Evolutionary conservation across 345 rosid genomes (phyloP).

Genomic region (Sonneratia caseolaris): DNA sequence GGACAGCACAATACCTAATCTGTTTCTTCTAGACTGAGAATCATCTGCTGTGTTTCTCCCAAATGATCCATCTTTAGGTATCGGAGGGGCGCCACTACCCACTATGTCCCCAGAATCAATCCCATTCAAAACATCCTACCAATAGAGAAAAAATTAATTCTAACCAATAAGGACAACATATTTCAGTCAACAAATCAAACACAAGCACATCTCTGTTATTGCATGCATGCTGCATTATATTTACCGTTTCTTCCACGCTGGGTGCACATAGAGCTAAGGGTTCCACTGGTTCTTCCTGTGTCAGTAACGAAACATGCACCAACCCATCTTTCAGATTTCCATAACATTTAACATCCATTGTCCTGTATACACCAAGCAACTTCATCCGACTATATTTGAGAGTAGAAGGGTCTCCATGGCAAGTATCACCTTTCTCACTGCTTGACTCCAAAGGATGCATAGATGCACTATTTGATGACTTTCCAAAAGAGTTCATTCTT

Average conservation of each 20-base stretch:
- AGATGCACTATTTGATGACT: conserved; percentile 21
- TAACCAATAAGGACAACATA: not conserved
- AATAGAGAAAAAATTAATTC: conserved; percentile 12
- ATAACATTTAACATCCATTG: conserved; percentile 39
- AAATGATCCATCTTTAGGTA: conserved; percentile 51
- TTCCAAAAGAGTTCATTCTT: conserved; percentile 47
- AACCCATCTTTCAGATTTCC: conserved; percentile 40
- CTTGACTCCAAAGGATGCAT: conserved; percentile 33
- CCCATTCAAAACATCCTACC: conserved; percentile 62
- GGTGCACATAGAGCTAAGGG: conserved; percentile 77
- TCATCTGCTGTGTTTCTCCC: conserved; percentile 41
- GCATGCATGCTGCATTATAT: not conserved
- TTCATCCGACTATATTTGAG: conserved; percentile 71
- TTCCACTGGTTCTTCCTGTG: conserved; percentile 56
- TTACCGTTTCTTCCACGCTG: conserved; percentile 74
- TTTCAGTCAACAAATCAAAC: conserved; percentile 8
- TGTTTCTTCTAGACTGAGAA: conserved; percentile 46
- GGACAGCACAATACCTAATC: conserved; percentile 42
- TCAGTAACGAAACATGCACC: conserved; percentile 61
- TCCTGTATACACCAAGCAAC: conserved; percentile 64
- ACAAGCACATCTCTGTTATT: not conserved
- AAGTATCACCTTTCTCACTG: conserved; percentile 49
- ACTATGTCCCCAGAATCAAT: conserved; percentile 77
- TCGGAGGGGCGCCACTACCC: conserved; percentile 75
- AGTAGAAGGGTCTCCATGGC: conserved; percentile 33